phyloP scores from a whole-genome alignment of 306 rosid genomes.

The Mimosa bimucronata region DNA sequence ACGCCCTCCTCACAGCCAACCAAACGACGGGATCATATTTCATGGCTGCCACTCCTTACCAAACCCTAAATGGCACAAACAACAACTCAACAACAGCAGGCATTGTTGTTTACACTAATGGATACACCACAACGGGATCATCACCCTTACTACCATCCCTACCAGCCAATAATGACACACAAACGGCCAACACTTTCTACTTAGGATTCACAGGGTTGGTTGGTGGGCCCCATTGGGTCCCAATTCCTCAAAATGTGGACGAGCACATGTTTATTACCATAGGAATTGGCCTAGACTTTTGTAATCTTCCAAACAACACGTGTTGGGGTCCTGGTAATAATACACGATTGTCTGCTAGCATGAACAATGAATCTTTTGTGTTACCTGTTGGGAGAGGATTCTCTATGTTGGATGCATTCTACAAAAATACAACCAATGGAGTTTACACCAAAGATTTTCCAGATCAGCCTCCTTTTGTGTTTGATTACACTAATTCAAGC shows the following conservation, averaged over 20 bases:
- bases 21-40: constrained; percentile 48
- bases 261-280: constrained; percentile 53
- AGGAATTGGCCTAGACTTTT: constrained; percentile 34
- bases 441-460: constrained; percentile 58
- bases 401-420: constrained; percentile 58
- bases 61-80: neutral
- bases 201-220: constrained; percentile 35
- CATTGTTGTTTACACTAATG: constrained; percentile 38
- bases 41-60: constrained; percentile 56
- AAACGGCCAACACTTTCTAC: constrained; percentile 47
- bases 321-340: constrained; percentile 24
- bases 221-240: constrained; percentile 55
- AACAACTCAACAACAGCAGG: constrained; percentile 39
- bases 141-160: constrained; percentile 43
- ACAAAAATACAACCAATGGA: constrained; percentile 13
- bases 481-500: constrained; percentile 48
- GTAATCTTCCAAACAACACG: neutral
- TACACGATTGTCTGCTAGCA: constrained; percentile 50
- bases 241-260: constrained; percentile 47
- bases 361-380: constrained; percentile 62
- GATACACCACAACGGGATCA: neutral
- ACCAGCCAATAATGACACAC: constrained; percentile 39
- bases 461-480: constrained; percentile 41
- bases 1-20: constrained; percentile 49
- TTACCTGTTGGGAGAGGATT: constrained; percentile 32